These are phyloP conservation scores for Scopulariopsis brevicaulis DNA, from an alignment of 2,329 filamentous ascomycete species.

Conservation along the genomic window DNA sequence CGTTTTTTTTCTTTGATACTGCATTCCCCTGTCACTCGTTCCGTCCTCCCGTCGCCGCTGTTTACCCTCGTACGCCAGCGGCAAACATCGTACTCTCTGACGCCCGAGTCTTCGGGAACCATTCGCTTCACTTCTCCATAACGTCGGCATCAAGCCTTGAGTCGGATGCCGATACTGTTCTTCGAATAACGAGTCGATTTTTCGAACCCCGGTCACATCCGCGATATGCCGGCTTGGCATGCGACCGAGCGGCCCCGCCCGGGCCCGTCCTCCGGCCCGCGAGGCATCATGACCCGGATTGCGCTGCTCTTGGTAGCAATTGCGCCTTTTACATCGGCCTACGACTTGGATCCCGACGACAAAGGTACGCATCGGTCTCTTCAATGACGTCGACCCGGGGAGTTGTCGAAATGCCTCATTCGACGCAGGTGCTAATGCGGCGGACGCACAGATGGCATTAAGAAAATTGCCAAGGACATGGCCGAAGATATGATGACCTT, in stretches of 20 bases:
- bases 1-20: background rate
- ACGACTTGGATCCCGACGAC: slow-evolving; percentile 24
- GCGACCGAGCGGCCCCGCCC: background rate
- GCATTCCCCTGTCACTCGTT: background rate
- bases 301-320: slow-evolving; percentile 13
- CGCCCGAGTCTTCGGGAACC: background rate
- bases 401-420: background rate
- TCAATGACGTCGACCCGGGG: background rate
- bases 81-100: background rate
- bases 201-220: background rate
- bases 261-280: background rate
- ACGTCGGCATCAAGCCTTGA: background rate
- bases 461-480: slow-evolving; percentile 34
- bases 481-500: slow-evolving; percentile 34
- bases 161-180: background rate
- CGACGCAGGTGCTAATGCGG: background rate
- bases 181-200: background rate
- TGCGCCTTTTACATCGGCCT: slow-evolving; percentile 15
- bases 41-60: background rate
- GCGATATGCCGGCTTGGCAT: slow-evolving; percentile 1
- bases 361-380: slow-evolving; percentile 13
- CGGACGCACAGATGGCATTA: slow-evolving; percentile 32
- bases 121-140: background rate
- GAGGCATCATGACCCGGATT: slow-evolving; percentile 10
- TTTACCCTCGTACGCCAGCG: background rate